Percentiles rank a stretch among this genome's conserved stretches.
Conservation (phyloP, 2,329 filamentous ascomycete genomes). For the Trichoderma cornu-damae region DNA sequence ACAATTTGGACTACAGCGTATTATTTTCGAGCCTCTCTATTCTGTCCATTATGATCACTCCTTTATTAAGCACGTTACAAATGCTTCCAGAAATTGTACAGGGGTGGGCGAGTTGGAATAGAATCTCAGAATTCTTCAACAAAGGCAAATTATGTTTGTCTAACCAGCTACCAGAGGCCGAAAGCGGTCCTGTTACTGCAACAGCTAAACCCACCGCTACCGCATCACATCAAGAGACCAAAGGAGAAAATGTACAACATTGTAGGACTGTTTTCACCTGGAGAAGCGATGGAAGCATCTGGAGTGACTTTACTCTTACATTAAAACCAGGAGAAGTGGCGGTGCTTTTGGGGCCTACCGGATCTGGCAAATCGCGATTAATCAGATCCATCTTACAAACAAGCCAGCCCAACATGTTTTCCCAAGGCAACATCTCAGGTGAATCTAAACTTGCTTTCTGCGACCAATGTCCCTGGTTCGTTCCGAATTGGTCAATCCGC, state of each 20-base stretch:
- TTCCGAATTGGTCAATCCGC: not conserved
- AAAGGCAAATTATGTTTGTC: too few species aligned
- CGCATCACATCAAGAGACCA: too few species aligned
- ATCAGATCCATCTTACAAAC: not conserved
- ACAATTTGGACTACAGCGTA: not conserved
- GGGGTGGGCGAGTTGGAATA: not conserved
- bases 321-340: not conserved
- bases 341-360: not conserved
- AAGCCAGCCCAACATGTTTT: not conserved
- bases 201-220: too few species aligned
- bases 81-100: constrained; percentile 1
- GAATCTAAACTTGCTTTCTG: not conserved
- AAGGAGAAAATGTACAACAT: too few species aligned
- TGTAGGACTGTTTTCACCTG: too few species aligned
- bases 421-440: too few species aligned
- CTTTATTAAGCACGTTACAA: not conserved
- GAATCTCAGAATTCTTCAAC: not conserved
- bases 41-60: constrained; percentile 7
- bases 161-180: too few species aligned
- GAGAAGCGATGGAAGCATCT: too few species aligned
- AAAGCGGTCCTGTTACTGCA: too few species aligned
- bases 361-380: not conserved
- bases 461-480: constrained; percentile 7
- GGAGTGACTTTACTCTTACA: not conserved
- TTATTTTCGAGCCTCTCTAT: constrained; percentile 1